A percentile compares a stretch with the other conserved stretches of the same genome.
Conservation (phyloP, 2,329 filamentous ascomycete species). For the Trichoderma sp. region DNA sequence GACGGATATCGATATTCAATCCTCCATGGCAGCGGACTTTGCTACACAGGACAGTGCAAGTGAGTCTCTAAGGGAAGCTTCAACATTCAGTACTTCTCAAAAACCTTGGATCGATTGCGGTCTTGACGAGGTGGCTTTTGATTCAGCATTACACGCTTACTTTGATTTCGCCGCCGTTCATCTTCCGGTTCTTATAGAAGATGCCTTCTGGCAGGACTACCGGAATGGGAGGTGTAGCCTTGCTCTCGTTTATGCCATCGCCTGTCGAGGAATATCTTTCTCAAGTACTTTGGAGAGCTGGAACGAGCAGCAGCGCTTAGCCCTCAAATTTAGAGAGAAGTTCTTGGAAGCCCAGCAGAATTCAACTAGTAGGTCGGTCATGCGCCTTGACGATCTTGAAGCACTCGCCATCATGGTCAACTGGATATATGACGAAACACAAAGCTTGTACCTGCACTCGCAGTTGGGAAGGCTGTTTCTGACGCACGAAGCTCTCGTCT, state of each 20-base stretch:
- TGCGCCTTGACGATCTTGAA: conserved; percentile 2
- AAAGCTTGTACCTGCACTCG: not conserved
- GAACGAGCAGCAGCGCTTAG: not conserved
- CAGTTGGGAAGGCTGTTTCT: not conserved
- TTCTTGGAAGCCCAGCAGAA: not conserved
- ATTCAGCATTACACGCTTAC: conserved; percentile 1
- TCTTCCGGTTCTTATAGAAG: conserved; percentile 4
- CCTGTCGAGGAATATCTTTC: not conserved
- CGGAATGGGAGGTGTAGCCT: not conserved
- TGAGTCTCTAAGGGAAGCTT: not conserved
- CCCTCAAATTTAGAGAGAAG: not conserved
- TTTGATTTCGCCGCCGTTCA: not conserved
- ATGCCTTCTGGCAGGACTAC: conserved; percentile 9
- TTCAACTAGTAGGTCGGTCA: not conserved
- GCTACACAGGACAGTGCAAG: not conserved
- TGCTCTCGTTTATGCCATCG: conserved; percentile 1
- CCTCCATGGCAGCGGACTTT: not conserved
- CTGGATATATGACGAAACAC: not conserved
- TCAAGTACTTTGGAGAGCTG: not conserved
- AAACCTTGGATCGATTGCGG: not conserved
- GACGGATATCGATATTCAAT: not conserved
- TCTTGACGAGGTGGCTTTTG: not conserved
- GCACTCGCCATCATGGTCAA: not conserved
- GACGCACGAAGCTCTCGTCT: conserved; percentile 4
- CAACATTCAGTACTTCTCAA: not conserved